Evolutionary conservation across 306 rosid genomes (phyloP), one percentile per base, ranked within the genome.

Genomic region (Hippophae gyantsensis): DNA sequence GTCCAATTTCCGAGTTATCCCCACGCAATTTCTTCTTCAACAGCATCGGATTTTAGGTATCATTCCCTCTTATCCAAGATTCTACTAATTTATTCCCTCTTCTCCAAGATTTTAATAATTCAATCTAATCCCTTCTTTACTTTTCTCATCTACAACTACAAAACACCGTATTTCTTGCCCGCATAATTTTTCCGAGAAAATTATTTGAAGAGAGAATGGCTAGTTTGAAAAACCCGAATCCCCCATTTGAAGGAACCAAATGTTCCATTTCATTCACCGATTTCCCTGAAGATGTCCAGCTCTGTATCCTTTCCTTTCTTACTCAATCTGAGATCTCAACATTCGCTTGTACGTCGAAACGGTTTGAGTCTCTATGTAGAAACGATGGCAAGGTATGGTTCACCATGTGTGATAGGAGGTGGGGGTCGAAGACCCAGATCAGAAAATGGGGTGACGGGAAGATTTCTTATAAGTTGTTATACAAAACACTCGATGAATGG

Each of bases 221-320:
- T 57, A 73, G 69, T 32, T 52, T 47, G 61, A 64, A 61, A 9
- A 62, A 72, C 61, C 27, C 58, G 3, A 59, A 51, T 44, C 57
- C 40, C 52, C 13, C 14, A 7, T 25, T 55, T n/a, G 69, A 72
- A 38, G 78, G 58, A 52, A 18, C 42, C n/a, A 62, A 14, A 6
- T 11, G 26, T 48, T 52, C 81, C 46, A 12, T 78, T 47, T 78
- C 86, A 41, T 88, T 93, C 79, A 42, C 45, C 55, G 86, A 93
- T 50, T 88, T 88, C 71, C 90, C 97, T 0, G 97, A 86, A 53
- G 99, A 92, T 44, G 86, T 92, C 61, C 99, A 75, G 77, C 75
- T 86, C 41, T 82, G 88, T 72, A 76, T 93, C 46, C 86, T 93
- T 62, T 88, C 99, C 27, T 88, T 93, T 73, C 94, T 93, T 8